Conservation (phyloP, 768 basidiomycete genomes). For the Mycena latifolia region DNA sequence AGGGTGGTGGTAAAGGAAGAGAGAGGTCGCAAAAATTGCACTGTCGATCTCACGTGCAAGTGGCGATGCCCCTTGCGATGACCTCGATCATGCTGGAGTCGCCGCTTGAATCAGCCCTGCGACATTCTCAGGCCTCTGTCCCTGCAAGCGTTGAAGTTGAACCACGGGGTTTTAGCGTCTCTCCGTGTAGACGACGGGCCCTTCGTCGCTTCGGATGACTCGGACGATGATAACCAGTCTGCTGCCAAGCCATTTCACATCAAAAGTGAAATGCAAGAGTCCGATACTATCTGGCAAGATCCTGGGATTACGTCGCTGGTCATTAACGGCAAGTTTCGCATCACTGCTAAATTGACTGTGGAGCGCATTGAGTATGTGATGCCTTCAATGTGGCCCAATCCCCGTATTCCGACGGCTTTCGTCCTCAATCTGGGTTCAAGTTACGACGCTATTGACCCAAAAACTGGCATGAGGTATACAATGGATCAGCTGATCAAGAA, state of each 20-base stretch:
- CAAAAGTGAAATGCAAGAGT: background rate
- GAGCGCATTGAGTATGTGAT: background rate
- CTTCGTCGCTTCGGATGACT: background rate
- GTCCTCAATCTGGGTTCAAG: background rate
- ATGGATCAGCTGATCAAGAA: background rate
- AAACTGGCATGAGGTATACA: background rate
- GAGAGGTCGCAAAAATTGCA: no score
- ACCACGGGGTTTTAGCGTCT: no score
- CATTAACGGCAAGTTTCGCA: background rate
- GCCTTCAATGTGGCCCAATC: background rate
- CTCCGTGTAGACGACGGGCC: no score
- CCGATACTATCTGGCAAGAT: constrained; percentile 15
- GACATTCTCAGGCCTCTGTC: no score
- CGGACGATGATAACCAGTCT: no score
- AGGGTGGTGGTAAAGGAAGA: no score
- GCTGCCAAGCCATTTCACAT: no score
- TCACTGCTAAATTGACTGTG: background rate
- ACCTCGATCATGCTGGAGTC: no score
- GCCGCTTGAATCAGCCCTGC: no score
- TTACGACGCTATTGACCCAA: background rate
- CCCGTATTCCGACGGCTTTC: background rate
- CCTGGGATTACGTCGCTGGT: background rate
- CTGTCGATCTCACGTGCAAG: no score
- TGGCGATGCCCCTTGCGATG: no score
- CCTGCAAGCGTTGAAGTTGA: no score